These are phyloP conservation scores for Eucalyptus rudis DNA, from an alignment of 345 rosid genomes.

Conservation along the genomic window DNA sequence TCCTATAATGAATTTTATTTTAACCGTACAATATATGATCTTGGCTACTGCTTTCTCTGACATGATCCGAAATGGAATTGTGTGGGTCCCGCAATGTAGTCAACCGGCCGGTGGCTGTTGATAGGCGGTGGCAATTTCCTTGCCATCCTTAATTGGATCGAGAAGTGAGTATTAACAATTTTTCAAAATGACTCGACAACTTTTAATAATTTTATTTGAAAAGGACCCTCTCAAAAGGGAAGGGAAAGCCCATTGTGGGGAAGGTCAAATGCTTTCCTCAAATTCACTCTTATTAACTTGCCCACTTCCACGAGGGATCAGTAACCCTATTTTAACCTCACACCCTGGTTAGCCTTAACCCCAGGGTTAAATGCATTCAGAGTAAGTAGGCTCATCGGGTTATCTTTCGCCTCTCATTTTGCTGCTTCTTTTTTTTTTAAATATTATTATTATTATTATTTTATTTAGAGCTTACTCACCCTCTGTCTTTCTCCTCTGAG, in stretches of 20 bases:
- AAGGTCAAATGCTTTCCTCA: not conserved
- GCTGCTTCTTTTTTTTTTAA: no score
- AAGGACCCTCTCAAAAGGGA: fast-evolving
- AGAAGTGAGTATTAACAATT: not conserved
- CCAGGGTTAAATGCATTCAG: not conserved
- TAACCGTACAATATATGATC: no score
- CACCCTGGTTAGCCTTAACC: not conserved
- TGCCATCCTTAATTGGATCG: not conserved
- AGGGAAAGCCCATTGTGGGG: fast-evolving
- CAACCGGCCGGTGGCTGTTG: fast-evolving
- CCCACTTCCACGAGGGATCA: not conserved
- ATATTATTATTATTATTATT: no score
- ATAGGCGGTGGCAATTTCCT: not conserved
- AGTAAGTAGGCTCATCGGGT: not conserved
- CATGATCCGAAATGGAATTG: not conserved
- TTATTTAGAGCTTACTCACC: not conserved
- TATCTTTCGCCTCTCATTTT: not conserved
- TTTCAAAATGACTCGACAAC: not conserved
- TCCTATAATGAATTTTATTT: no score
- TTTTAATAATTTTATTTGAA: no score
- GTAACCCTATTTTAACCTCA: not conserved
- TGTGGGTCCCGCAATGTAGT: not conserved
- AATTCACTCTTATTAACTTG: not conserved
- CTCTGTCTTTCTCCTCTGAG: not conserved
- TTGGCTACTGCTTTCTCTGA: not conserved